Evolutionary conservation across 768 basidiomycete species (phyloP), one percentile per base, ranked within the genome.

Genomic region (Rhizopogon vesiculosus): DNA sequence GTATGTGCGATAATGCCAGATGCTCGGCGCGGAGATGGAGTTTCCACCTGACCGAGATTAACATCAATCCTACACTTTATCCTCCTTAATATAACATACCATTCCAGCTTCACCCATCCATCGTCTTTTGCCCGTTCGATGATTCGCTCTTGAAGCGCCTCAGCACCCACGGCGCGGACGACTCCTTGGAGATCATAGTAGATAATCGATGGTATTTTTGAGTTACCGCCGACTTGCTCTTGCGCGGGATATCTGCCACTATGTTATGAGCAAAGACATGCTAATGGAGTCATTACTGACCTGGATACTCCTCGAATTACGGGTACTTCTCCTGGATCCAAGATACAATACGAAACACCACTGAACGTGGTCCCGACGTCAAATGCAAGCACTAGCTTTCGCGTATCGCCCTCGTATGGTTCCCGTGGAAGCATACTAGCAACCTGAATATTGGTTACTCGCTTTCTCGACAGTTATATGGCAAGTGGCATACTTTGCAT

Each of bases 131-230:
- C 78, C 45, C 64, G 57, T 5, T 73, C 72, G 16, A 72, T 61
- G 25, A 73, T 62, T 10, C 68, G 65, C 33, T 72, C 69, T 15
- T 70, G 64, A 12, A 60, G 19, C 0, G 78, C 72, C 55, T 79
- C 78, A 1, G 77, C 78, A 0, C 80, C 80, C 5, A 74, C 64
- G 0, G 79, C 80, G 39, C 62, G 69, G 3, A 75, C 65, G 0
- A 41, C 33, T 2, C 77, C 79, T 16, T 67, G 56, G 8, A 58
- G 51, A 55, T 80, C 78, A 56, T 82, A 82, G 55, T 76, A 77
- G 13, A 82, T 54, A 31, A 79, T 66, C 0, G 78, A 76, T 0
- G 78, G 80, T 42, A 82, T 78, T 56, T 80, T 82, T 18, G 70
- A 74, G 51, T 79, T 74, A 5, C 76, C 74, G 4, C 74, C 75